Conservation (phyloP, 139 green algal genomes). For the Micromonas pusilla region DNA sequence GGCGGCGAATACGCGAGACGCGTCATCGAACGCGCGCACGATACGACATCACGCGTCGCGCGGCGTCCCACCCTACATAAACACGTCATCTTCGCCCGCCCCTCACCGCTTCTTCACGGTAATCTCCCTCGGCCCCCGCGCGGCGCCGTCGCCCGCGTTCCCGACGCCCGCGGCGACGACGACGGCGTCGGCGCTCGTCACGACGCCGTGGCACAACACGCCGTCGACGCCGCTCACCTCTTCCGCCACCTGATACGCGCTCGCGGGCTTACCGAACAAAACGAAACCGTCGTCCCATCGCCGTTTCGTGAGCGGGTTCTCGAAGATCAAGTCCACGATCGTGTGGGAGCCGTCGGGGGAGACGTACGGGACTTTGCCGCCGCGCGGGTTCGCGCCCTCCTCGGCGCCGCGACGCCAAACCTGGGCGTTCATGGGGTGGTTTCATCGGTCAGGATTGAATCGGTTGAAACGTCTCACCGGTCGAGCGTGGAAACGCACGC, state of each 20-base stretch:
- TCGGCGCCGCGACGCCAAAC: slow-evolving; percentile 15
- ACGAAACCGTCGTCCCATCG: neutral
- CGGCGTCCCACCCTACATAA: too few species aligned
- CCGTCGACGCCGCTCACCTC: slow-evolving; percentile 11
- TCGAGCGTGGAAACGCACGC: too few species aligned
- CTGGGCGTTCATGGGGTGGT: too few species aligned
- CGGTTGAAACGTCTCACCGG: too few species aligned
- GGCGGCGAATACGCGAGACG: too few species aligned
- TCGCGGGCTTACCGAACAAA: neutral
- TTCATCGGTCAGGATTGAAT: too few species aligned
- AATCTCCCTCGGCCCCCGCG: neutral
- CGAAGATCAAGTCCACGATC: slow-evolving; percentile 19
- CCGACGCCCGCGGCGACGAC: too few species aligned
- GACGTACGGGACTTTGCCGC: slow-evolving; percentile 21
- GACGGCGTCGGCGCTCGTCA: neutral
- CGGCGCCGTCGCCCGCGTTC: too few species aligned
- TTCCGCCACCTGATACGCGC: neutral
- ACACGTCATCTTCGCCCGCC: too few species aligned
- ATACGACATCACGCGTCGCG: too few species aligned
- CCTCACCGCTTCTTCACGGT: too few species aligned
- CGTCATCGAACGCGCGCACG: too few species aligned
- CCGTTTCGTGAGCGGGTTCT: slow-evolving; percentile 5
- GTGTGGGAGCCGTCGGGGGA: slow-evolving; percentile 1
- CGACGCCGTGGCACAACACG: slow-evolving; percentile 15
- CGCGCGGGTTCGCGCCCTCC: neutral